Conservation (phyloP, 345 rosid genomes). For the Lumnitzera racemosa region DNA sequence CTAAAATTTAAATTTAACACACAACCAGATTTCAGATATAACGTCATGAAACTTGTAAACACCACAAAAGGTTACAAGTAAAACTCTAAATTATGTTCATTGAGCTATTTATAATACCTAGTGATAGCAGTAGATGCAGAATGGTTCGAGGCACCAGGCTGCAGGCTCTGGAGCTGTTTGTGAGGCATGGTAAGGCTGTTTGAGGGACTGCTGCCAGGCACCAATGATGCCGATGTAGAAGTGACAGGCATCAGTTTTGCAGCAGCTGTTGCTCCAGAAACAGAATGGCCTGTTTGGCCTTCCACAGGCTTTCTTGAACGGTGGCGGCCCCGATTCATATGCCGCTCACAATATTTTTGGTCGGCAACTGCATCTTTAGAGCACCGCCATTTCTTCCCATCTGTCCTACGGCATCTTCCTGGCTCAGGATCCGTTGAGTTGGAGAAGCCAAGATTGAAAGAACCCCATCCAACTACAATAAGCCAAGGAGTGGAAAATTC, state of each 20-base stretch:
- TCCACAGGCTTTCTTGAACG: conserved; percentile 94
- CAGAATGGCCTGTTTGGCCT: conserved; percentile 24
- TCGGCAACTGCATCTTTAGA: conserved; percentile 31
- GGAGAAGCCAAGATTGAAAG: no score
- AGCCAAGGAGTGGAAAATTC: no score
- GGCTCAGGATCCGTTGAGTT: conserved; percentile 39
- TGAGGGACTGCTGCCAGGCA: conserved; percentile 33
- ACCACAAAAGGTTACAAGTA: background rate
- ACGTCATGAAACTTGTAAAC: background rate
- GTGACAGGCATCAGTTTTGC: conserved; percentile 21
- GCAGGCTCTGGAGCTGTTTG: conserved; percentile 46
- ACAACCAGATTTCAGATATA: no score
- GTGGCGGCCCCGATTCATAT: conserved; percentile 64
- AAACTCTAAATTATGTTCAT: no score
- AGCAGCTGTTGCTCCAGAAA: conserved; percentile 20
- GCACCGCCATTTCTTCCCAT: conserved; percentile 86
- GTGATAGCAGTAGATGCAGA: background rate
- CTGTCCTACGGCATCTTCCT: conserved; percentile 71
- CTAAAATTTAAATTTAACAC: no score
- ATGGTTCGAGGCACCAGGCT: conserved; percentile 16
- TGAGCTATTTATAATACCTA: background rate
- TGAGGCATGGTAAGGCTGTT: conserved; percentile 31
- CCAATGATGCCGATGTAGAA: conserved; percentile 20
- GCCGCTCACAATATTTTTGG: conserved; percentile 65
- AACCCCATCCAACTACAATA: no score